These are phyloP conservation scores for Gyromitra esculenta DNA, from an alignment of 2,329 filamentous ascomycete species.

Conservation along the genomic window DNA sequence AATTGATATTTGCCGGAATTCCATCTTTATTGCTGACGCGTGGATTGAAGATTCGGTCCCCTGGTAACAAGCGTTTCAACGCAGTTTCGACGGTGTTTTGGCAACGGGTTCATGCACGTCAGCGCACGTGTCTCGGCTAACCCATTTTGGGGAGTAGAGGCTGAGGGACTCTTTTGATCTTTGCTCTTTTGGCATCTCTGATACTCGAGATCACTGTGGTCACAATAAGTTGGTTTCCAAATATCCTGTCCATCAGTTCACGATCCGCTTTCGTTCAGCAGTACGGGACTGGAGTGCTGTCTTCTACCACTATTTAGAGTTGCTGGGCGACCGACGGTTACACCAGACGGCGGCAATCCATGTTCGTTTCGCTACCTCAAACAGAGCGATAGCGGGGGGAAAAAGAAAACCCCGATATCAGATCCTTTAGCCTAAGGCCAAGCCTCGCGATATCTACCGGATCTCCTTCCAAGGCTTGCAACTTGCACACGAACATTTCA, in stretches of 20 bases:
- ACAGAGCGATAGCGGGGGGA: slow-evolving; percentile 2
- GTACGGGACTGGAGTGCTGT: background rate
- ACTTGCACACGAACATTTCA: background rate
- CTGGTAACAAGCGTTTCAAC: slow-evolving; percentile 36
- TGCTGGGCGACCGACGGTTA: background rate
- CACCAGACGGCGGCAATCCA: slow-evolving; percentile 5
- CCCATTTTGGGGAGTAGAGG: background rate
- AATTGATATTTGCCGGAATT: slow-evolving; percentile 2
- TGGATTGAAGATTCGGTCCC: slow-evolving; percentile 14
- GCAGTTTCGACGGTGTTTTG: slow-evolving; percentile 41
- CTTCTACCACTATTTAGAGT: background rate
- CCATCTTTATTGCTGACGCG: slow-evolving; percentile 12
- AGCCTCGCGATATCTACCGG: background rate
- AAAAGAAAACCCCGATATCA: slow-evolving; percentile 12
- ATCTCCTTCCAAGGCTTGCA: slow-evolving; percentile 7
- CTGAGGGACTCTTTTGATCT: background rate
- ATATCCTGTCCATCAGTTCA: background rate
- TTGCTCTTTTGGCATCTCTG: slow-evolving; percentile 7
- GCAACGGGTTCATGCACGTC: slow-evolving; percentile 30
- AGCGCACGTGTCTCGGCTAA: slow-evolving; percentile 33
- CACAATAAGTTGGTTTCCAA: background rate
- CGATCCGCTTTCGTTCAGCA: background rate
- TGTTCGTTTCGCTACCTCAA: slow-evolving; percentile 15
- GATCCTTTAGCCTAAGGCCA: slow-evolving; percentile 18
- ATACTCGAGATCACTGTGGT: background rate